These are phyloP conservation scores for Apiospora marii DNA, from an alignment of 2,329 filamentous ascomycete species.

Conservation along the genomic window DNA sequence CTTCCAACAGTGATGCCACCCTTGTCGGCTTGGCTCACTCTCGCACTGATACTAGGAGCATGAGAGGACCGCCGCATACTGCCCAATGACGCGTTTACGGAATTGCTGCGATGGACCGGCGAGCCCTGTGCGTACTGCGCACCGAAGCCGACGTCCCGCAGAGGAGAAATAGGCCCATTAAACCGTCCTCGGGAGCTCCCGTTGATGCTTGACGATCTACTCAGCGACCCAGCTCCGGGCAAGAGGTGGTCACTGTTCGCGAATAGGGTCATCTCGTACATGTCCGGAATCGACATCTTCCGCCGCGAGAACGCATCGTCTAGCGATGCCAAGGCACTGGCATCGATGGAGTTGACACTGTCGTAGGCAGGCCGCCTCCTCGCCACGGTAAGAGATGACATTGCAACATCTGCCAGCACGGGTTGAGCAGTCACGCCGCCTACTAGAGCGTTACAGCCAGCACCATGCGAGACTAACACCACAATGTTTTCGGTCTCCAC, in stretches of 20 bases:
- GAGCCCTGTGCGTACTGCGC: constrained; percentile 50
- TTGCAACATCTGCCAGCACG: constrained; percentile 86
- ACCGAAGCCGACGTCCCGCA: constrained; percentile 39
- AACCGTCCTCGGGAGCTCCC: constrained; percentile 48
- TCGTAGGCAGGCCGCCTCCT: constrained; percentile 62
- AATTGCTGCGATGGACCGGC: constrained; percentile 52
- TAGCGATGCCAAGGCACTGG: constrained; percentile 36
- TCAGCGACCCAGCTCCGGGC: constrained; percentile 46
- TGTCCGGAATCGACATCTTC: constrained; percentile 60
- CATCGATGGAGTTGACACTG: constrained; percentile 38
- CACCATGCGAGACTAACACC: constrained; percentile 90
- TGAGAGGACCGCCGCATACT: constrained; percentile 44
- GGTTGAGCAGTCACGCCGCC: constrained; percentile 91
- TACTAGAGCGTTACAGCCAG: constrained; percentile 94
- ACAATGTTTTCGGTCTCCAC: constrained; percentile 79
- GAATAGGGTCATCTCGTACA: constrained; percentile 78
- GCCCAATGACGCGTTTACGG: constrained; percentile 51
- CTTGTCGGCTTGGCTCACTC: constrained; percentile 33
- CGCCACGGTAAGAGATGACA: constrained; percentile 92
- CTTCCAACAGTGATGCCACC: constrained; percentile 51
- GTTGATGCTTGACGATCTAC: constrained; percentile 43
- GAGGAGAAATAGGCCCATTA: constrained; percentile 46
- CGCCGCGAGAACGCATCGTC: constrained; percentile 36
- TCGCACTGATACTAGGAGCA: constrained; percentile 28
- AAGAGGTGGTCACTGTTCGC: constrained; percentile 79